Percentiles rank a stretch among this genome's conserved stretches.
Evolutionary conservation across 495 filamentous ascomycete genomes (phyloP).

Genomic region (Aspergillus bridgeri): DNA sequence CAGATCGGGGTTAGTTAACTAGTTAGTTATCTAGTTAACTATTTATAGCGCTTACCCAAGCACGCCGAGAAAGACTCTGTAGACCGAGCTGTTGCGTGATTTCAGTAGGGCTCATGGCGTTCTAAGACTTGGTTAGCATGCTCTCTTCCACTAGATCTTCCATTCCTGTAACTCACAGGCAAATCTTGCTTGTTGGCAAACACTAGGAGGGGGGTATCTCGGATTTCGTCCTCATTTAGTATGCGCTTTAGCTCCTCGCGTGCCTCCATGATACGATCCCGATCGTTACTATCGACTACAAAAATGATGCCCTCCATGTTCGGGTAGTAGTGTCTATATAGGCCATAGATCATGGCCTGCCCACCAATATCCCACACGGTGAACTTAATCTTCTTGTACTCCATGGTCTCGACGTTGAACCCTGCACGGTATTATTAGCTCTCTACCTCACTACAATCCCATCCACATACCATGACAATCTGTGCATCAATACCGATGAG

Average conservation of each 20-base stretch:
- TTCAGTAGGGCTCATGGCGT: slow-evolving; percentile 99
- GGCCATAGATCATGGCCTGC: slow-evolving; percentile 99
- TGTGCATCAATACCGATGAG: too few relatives aligned
- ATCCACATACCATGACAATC: too few relatives aligned
- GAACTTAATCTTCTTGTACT: slow-evolving; percentile 99
- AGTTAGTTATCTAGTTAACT: too few relatives aligned
- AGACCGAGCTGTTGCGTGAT: slow-evolving; percentile 99
- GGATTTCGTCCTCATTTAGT: slow-evolving; percentile 99
- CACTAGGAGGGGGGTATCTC: slow-evolving; percentile 94
- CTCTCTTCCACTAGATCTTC: too few relatives aligned
- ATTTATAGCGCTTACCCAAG: slow-evolving; percentile 87
- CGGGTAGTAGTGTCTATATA: slow-evolving; percentile 99
- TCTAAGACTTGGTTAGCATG: slow-evolving; percentile 50
- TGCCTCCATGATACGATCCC: slow-evolving; percentile 97
- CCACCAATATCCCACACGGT: slow-evolving; percentile 99
- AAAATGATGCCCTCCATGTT: slow-evolving; percentile 99
- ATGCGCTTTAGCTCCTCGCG: slow-evolving; percentile 99
- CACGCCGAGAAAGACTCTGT: slow-evolving; percentile 93
- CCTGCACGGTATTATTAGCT: too few relatives aligned
- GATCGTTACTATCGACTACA: slow-evolving; percentile 99
- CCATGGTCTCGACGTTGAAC: slow-evolving; percentile 99
- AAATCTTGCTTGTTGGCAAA: slow-evolving; percentile 99
- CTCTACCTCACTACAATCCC: too few relatives aligned
- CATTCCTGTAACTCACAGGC: slow-evolving; percentile 61
- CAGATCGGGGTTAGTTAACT: too few relatives aligned